Evolutionary conservation across 2,329 filamentous ascomycete genomes (phyloP), one percentile per base, ranked within the genome.

Genomic region (Fusarium poae): DNA sequence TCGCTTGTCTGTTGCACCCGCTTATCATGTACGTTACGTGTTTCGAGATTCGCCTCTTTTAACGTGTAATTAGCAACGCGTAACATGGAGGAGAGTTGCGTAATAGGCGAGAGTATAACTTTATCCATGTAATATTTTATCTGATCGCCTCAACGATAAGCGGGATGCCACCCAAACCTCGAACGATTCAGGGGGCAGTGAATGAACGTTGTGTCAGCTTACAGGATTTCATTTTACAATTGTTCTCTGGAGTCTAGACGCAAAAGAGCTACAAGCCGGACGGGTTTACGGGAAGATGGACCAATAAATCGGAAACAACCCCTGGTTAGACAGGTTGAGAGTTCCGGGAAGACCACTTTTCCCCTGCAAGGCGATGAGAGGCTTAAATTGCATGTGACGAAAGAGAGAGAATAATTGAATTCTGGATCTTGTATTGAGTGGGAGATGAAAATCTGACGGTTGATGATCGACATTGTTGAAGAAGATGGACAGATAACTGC

Each of bases 271-370:
- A 9, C n/a, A 20, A 30, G 18, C 42, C 12, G 34, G 20, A 32
- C 16, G 16, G 15, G n/a, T 15, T 21, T 15, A 49, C 43, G 32
- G 30, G 62, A 46, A 65, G 21, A 37, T 48, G 15, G 60, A 9
- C 53, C 53, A 65, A 65, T 65, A 12, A 39, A 65, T 65, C 62
- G 62, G 61, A 65, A 65, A 65, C 45, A n/a, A 20, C 20, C 35
- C 62, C 53, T 25, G 30, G 50, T 27, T 50, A 20, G 23, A 21
- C 18, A 39, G 18, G 48, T 39, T 50, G 48, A 50, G 23, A 18
- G 40, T 43, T 39, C 42, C 50, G 59, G 57, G 49, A 52, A 21
- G 29, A 50, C 21, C 20, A 21, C 15, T 11, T 27, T 45, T 39
- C 35, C 62, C 61, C 39, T 65, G 61, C 20, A 65, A 42, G 62